Conservation (phyloP, 2,329 filamentous ascomycete genomes). For the Penicillium sp. region DNA sequence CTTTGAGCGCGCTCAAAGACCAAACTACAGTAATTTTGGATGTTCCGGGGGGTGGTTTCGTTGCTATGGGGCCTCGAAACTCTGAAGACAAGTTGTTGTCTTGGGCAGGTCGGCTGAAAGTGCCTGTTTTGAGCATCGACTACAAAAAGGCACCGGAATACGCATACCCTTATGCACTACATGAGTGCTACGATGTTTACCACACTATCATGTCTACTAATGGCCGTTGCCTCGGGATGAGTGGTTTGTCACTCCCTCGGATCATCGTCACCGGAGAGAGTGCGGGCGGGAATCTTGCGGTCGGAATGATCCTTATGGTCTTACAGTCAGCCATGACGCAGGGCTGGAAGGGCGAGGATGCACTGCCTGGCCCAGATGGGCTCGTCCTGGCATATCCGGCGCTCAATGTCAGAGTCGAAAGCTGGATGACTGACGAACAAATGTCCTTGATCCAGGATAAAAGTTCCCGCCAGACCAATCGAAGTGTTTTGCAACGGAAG, state of each 20-base stretch:
- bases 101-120: constrained; percentile 82
- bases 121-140: constrained; percentile 87
- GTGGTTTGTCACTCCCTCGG: constrained; percentile 60
- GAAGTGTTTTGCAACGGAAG: constrained; percentile 73
- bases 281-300: constrained; percentile 74
- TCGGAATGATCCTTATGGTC: constrained; percentile 81
- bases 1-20: constrained; percentile 68
- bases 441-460: constrained; percentile 90
- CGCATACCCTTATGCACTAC: constrained; percentile 78
- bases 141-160: constrained; percentile 83
- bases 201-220: constrained; percentile 65
- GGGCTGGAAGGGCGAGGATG: constrained; percentile 53
- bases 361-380: constrained; percentile 71
- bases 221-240: constrained; percentile 72
- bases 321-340: constrained; percentile 65
- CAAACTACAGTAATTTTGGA: constrained; percentile 79
- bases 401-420: constrained; percentile 94
- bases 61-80: constrained; percentile 91
- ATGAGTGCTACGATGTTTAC: constrained; percentile 85
- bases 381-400: constrained; percentile 83
- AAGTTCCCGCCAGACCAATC: constrained; percentile 70
- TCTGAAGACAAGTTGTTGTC: constrained; percentile 91
- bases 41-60: constrained; percentile 89
- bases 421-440: constrained; percentile 98
- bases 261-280: constrained; percentile 75